Conservation (phyloP, 2,329 filamentous ascomycete species). For the Xylariaceae sp. region DNA sequence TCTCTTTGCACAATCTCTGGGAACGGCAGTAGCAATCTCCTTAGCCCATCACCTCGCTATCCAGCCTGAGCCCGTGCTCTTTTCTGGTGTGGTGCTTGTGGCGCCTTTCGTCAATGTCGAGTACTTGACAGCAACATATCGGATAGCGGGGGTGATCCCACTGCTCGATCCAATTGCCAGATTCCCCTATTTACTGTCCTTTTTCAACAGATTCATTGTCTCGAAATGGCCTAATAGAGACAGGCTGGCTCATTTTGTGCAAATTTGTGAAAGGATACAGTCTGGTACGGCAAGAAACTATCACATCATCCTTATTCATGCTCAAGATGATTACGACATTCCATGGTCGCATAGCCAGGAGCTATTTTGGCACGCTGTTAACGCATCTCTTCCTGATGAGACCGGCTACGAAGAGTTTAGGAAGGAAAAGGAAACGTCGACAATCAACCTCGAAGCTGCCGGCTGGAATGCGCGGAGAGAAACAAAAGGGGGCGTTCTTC, state of each 20-base stretch:
- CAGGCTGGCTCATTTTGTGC: constrained; percentile 43
- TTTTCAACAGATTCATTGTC: constrained; percentile 44
- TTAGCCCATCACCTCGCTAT: constrained; percentile 31
- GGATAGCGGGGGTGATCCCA: constrained; percentile 51
- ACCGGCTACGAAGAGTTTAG: constrained; percentile 45
- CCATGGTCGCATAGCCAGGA: constrained; percentile 46
- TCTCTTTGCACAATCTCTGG: constrained; percentile 57
- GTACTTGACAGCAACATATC: constrained; percentile 53
- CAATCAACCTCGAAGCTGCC: constrained; percentile 41
- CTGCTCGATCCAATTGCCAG: constrained; percentile 48
- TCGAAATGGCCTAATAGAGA: constrained; percentile 51
- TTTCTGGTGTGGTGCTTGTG: constrained; percentile 52
- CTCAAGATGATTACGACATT: constrained; percentile 50
- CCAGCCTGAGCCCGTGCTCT: constrained; percentile 37
- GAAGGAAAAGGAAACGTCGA: constrained; percentile 37
- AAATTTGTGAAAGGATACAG: constrained; percentile 31
- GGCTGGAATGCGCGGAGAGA: constrained; percentile 48
- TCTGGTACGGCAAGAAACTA: constrained; percentile 31
- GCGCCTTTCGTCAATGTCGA: constrained; percentile 55
- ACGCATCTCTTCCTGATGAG: constrained; percentile 36
- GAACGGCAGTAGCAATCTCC: constrained; percentile 42
- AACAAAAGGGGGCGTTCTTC: constrained; percentile 44
- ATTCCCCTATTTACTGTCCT: constrained; percentile 43
- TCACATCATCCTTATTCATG: constrained; percentile 46
- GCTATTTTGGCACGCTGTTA: constrained; percentile 53